A percentile compares a stretch with the other conserved stretches of the same genome.
Conservation (phyloP, 805 yeast species). For the Vanderwaltozyma yarrowii region DNA sequence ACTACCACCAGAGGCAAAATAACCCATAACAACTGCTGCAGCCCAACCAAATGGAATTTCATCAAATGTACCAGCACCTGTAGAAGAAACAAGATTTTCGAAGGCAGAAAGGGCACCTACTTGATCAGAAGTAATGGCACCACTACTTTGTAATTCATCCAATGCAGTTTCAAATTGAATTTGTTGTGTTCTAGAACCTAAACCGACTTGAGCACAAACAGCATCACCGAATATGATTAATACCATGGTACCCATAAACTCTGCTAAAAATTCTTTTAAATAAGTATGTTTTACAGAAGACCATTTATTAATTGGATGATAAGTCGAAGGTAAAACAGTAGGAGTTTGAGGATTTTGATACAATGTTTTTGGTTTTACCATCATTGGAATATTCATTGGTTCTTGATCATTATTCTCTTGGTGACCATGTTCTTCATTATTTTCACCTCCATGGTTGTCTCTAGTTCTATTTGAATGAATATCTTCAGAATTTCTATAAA, state of each 20-base stretch:
- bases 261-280: constrained; percentile 40
- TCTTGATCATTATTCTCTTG: constrained; percentile 4
- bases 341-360: constrained; percentile 32
- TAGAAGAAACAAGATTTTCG: constrained; percentile 6
- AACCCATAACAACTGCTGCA: constrained; percentile 43
- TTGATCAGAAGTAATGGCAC: constrained; percentile 3
- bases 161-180: constrained; percentile 4
- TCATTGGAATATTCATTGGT: constrained; percentile 15
- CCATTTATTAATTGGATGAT: constrained; percentile 30
- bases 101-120: constrained; percentile 4
- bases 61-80: constrained; percentile 32
- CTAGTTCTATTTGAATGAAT: background rate
- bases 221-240: constrained; percentile 40
- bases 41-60: constrained; percentile 44
- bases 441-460: constrained; percentile 1
- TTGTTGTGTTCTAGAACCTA: constrained; percentile 26
- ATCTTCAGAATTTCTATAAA: constrained; percentile 7
- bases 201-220: constrained; percentile 35
- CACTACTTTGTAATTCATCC: background rate
- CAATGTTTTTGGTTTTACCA: constrained; percentile 30
- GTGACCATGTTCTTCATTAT: background rate
- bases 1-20: constrained; percentile 40
- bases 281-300: constrained; percentile 26
- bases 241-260: constrained; percentile 41
- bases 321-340: constrained; percentile 29